These are phyloP conservation scores for Pyrenophora teres DNA, from an alignment of 2,329 filamentous ascomycete genomes.

Conservation along the genomic window DNA sequence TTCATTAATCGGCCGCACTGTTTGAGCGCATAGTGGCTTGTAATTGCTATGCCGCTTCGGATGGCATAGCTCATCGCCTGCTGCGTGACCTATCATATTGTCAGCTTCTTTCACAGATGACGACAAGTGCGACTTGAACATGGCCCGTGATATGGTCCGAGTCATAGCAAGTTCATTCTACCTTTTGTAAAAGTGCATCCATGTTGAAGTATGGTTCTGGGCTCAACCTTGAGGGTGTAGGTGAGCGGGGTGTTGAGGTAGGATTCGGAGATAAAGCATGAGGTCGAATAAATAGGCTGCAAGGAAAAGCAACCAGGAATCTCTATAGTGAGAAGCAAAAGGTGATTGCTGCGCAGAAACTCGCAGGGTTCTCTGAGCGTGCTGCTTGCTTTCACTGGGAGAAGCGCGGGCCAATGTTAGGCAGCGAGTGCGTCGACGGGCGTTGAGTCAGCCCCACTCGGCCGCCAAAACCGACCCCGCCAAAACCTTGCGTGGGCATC, in stretches of 20 bases:
- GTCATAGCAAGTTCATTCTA: conserved; percentile 39
- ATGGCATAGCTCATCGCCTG: conserved; percentile 94
- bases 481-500: conserved; percentile 26
- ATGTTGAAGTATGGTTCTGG: conserved; percentile 55
- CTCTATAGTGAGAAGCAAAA: neutral
- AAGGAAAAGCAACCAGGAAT: neutral
- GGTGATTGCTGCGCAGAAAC: neutral
- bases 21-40: conserved; percentile 80
- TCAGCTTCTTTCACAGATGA: conserved; percentile 6
- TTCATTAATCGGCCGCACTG: conserved; percentile 80
- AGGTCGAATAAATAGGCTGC: neutral
- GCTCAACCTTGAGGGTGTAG: conserved; percentile 2
- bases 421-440: conserved; percentile 17
- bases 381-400: conserved; percentile 19
- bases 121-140: neutral
- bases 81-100: conserved; percentile 61
- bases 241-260: neutral
- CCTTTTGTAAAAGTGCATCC: conserved; percentile 70
- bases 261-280: conserved; percentile 4
- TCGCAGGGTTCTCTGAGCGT: conserved; percentile 5
- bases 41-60: conserved; percentile 79
- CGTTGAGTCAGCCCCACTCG: conserved; percentile 24
- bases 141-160: conserved; percentile 2
- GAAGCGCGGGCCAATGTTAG: conserved; percentile 31
- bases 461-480: conserved; percentile 22